phyloP scores from a whole-genome alignment of 163 green algal species.

The Chlamydomonas reinhardtii region DNA sequence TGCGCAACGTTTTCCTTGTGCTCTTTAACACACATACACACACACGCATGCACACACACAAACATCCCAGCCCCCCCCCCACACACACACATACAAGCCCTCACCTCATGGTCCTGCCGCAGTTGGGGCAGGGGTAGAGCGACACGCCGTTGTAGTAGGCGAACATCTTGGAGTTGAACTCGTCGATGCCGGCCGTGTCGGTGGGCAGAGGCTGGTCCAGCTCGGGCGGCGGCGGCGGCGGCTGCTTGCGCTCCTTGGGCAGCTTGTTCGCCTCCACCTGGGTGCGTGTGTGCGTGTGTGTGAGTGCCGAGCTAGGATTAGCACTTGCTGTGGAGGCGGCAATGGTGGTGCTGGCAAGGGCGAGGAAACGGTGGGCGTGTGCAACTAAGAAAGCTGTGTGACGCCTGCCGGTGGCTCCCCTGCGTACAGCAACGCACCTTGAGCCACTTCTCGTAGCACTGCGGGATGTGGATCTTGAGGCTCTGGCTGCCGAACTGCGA shows the following conservation, averaged over 20 bases:
- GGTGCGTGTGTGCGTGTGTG: no score
- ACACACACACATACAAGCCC: no score
- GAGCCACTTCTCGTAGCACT: constrained; percentile 70
- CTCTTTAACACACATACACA: no score
- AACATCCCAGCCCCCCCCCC: no score
- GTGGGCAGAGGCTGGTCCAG: constrained; percentile 67
- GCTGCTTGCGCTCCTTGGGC: constrained; percentile 58
- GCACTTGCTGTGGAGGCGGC: not conserved
- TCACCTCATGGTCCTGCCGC: constrained; percentile 62
- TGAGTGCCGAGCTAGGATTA: not conserved
- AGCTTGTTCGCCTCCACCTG: constrained; percentile 59
- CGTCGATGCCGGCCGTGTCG: constrained; percentile 54
- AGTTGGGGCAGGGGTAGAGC: constrained; percentile 62
- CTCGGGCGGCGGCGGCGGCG: constrained; percentile 60
- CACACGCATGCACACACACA: no score
- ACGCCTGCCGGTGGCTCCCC: no score
- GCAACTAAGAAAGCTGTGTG: no score
- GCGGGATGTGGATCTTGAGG: constrained; percentile 67
- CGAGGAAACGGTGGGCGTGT: no score
- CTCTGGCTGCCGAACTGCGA: constrained; percentile 64
- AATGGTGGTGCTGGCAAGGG: no score
- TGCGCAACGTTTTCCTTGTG: no score
- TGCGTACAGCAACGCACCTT: no score
- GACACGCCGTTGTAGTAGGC: constrained; percentile 53
- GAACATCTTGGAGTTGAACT: constrained; percentile 67